phyloP scores from a whole-genome alignment of 2,329 filamentous ascomycete species.

The Nemania serpens region DNA sequence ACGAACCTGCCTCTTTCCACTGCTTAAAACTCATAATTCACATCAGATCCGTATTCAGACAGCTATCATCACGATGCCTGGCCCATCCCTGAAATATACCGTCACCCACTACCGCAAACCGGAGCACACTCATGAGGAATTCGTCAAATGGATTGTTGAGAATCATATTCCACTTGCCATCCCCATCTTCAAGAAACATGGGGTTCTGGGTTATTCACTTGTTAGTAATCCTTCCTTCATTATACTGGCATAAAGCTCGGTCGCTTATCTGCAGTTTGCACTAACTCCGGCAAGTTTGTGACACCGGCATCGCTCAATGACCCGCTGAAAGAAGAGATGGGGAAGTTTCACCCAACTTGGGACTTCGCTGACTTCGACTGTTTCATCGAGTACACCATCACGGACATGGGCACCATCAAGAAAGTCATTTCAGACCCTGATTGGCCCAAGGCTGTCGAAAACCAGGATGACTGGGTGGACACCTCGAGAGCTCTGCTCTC shows the following conservation, averaged over 20 bases:
- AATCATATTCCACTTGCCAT: conserved; percentile 38
- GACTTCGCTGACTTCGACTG: conserved; percentile 38
- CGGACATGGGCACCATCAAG: conserved; percentile 28
- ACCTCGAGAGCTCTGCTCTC: conserved; percentile 35
- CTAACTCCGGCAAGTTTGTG: conserved; percentile 26
- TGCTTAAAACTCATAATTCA: too few species aligned
- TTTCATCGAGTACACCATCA: conserved; percentile 38
- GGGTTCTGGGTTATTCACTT: conserved; percentile 35
- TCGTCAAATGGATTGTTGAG: conserved; percentile 41
- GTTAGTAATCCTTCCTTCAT: conserved; percentile 25
- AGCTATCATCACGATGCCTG: too few species aligned
- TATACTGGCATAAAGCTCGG: too few species aligned
- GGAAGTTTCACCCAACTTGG: conserved; percentile 24
- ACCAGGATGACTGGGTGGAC: conserved; percentile 41
- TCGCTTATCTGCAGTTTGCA: neutral
- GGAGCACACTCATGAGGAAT: conserved; percentile 40
- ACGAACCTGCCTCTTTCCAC: too few species aligned
- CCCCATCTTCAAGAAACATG: conserved; percentile 38
- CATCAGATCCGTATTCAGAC: too few species aligned
- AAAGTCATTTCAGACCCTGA: conserved; percentile 37
- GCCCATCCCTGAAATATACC: conserved; percentile 38
- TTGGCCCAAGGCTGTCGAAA: conserved; percentile 32
- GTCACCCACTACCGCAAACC: conserved; percentile 38
- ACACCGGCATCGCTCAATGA: conserved; percentile 33
- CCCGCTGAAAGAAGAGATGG: conserved; percentile 28